A percentile compares a stretch with the other conserved stretches of the same genome.
phyloP scores from a whole-genome alignment of 108 stramenopile genomes.

The Pseudonitzschia multiseries region DNA sequence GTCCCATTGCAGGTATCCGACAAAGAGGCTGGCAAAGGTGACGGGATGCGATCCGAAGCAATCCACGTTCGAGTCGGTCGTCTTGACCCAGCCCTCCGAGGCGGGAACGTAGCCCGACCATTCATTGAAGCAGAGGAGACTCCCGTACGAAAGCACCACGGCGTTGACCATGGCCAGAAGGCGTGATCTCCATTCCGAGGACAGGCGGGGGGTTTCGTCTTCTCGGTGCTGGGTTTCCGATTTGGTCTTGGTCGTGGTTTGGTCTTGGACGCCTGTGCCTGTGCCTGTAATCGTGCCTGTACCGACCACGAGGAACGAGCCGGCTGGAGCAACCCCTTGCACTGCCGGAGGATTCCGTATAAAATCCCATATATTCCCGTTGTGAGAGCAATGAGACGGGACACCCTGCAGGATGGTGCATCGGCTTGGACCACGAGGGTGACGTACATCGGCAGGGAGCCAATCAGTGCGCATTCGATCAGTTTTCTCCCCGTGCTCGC shows the following conservation, averaged over 20 bases:
- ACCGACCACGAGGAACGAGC: neutral
- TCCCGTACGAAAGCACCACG: neutral
- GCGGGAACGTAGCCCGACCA: slow-evolving; percentile 8
- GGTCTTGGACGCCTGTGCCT: no score
- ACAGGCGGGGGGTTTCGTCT: neutral
- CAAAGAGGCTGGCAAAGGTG: slow-evolving; percentile 17
- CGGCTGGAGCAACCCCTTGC: neutral
- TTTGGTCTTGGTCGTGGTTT: neutral
- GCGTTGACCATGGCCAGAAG: slow-evolving; percentile 20
- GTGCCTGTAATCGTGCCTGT: no score
- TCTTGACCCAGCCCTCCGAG: slow-evolving; percentile 15
- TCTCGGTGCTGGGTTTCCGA: no score
- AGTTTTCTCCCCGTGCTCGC: neutral
- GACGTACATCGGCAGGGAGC: neutral
- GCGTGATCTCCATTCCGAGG: slow-evolving; percentile 24
- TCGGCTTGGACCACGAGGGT: neutral
- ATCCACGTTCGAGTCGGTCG: neutral
- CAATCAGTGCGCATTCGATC: neutral
- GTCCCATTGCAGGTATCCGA: slow-evolving; percentile 26
- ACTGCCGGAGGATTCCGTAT: neutral
- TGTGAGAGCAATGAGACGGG: neutral
- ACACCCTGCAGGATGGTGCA: neutral
- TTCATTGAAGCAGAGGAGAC: slow-evolving; percentile 22
- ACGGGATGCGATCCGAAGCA: neutral
- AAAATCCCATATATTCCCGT: neutral